phyloP scores from a whole-genome alignment of 306 rosid species.

The Quercus bicolor region DNA sequence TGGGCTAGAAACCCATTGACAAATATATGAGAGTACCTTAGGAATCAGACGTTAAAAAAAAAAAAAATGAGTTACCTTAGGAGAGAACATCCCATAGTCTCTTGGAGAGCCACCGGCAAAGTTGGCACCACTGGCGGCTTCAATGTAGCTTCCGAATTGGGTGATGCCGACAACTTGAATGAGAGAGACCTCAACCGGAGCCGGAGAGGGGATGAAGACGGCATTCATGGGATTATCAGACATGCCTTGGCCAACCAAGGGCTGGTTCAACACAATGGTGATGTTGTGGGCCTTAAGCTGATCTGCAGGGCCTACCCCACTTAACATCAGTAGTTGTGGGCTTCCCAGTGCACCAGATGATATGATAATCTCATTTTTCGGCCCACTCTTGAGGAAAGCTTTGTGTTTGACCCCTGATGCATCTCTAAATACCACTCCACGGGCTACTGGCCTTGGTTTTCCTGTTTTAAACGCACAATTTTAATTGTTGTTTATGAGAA shows the following conservation, averaged over 20 bases:
- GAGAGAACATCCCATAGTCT: constrained; percentile 71
- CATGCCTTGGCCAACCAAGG: constrained; percentile 50
- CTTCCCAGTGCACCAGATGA: constrained; percentile 81
- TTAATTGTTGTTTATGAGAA: background rate
- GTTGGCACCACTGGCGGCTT: constrained; percentile 74
- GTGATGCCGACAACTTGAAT: constrained; percentile 58
- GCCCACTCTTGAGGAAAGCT: constrained; percentile 30
- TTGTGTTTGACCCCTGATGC: constrained; percentile 26
- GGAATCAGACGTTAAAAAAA: background rate
- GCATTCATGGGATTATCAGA: constrained; percentile 57
- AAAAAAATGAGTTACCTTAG: constrained; percentile 22
- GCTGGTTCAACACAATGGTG: constrained; percentile 32
- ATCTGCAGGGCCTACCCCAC: constrained; percentile 52
- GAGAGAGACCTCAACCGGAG: constrained; percentile 48
- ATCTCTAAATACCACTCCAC: constrained; percentile 56
- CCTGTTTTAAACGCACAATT: constrained; percentile 21
- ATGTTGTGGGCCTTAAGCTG: constrained; percentile 42
- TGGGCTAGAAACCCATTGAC: background rate
- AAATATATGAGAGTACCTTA: constrained; percentile 2
- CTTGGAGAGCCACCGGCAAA: constrained; percentile 40
- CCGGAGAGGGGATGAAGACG: constrained; percentile 59
- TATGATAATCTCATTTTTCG: constrained; percentile 43
- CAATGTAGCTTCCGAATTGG: constrained; percentile 48
- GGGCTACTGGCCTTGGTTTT: constrained; percentile 44
- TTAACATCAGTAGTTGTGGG: constrained; percentile 61